Conservation (phyloP, 805 yeast species). For the Ogataea chonburiensis region DNA sequence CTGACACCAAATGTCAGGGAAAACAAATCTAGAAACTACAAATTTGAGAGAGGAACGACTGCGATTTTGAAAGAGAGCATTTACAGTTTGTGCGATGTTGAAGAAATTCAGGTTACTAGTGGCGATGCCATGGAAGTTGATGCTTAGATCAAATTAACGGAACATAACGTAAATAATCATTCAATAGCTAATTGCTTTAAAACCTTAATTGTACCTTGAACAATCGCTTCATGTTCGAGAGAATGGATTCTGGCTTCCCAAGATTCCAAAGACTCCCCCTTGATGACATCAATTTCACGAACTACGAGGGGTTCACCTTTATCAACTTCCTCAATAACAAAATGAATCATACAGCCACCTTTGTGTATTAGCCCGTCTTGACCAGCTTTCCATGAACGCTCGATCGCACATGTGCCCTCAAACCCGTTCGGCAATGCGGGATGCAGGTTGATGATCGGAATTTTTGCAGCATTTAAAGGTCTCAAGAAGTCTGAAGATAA, state of each 20-base stretch:
- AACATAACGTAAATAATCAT: conserved; percentile 4
- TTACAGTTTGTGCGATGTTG: conserved; percentile 62
- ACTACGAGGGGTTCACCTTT: conserved; percentile 88
- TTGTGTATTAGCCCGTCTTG: conserved; percentile 71
- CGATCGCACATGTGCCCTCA: conserved; percentile 97
- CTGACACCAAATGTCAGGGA: conserved; percentile 88
- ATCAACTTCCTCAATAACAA: conserved; percentile 95
- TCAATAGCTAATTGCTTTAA: conserved; percentile 37
- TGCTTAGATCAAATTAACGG: conserved; percentile 7
- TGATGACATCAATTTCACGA: conserved; percentile 66
- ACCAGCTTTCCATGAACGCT: conserved; percentile 94
- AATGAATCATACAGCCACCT: conserved; percentile 96
- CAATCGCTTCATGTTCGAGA: conserved; percentile 87
- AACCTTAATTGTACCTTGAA: conserved; percentile 79
- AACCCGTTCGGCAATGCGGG: conserved; percentile 97
- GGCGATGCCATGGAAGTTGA: conserved; percentile 53
- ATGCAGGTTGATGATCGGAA: conserved; percentile 88
- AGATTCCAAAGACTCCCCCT: conserved; percentile 72
- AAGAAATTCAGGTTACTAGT: conserved; percentile 39
- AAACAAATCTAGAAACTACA: conserved; percentile 77
- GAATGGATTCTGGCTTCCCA: conserved; percentile 83
- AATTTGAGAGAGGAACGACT: conserved; percentile 92
- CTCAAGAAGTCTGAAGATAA: conserved; percentile 72
- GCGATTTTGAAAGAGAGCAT: conserved; percentile 72
- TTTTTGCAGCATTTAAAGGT: conserved; percentile 56